Evolutionary conservation across 441 rosid genomes (phyloP).

Genomic region (Lepidium campestre): DNA sequence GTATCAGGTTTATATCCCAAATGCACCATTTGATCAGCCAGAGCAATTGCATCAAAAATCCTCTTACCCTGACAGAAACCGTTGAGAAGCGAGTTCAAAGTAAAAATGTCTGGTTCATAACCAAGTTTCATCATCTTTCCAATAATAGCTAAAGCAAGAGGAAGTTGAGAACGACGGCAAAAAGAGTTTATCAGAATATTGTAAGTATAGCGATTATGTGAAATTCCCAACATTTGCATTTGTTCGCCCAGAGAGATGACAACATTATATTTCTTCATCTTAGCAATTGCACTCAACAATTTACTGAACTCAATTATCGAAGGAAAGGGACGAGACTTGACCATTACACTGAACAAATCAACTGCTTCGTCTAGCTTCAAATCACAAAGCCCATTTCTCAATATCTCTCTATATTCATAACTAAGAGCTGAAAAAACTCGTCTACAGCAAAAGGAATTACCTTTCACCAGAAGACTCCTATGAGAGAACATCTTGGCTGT

Average conservation of each 20-base stretch:
- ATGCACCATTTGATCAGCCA: neutral
- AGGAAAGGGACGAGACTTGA: neutral
- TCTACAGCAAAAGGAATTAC: neutral
- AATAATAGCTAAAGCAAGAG: neutral
- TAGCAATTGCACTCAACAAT: neutral
- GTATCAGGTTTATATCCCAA: neutral
- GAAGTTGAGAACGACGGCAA: neutral
- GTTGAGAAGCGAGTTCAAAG: neutral
- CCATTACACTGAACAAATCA: slow-evolving; percentile 1
- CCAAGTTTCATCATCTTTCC: neutral
- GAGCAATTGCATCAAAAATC: neutral
- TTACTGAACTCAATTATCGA: neutral
- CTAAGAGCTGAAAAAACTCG: neutral
- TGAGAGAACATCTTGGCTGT: neutral
- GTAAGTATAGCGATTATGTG: neutral
- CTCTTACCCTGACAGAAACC: neutral
- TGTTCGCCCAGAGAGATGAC: neutral
- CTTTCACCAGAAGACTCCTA: neutral
- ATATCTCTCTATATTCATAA: neutral
- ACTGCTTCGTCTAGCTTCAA: slow-evolving; percentile 3
- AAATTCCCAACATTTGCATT: neutral
- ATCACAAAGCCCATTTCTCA: neutral
- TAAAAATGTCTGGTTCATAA: neutral
- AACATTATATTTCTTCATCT: neutral
- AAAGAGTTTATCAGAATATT: neutral